Percentiles rank a stretch among this genome's conserved stretches.
Evolutionary conservation across 345 rosid genomes (phyloP).

Genomic region (Angophora floribunda): DNA sequence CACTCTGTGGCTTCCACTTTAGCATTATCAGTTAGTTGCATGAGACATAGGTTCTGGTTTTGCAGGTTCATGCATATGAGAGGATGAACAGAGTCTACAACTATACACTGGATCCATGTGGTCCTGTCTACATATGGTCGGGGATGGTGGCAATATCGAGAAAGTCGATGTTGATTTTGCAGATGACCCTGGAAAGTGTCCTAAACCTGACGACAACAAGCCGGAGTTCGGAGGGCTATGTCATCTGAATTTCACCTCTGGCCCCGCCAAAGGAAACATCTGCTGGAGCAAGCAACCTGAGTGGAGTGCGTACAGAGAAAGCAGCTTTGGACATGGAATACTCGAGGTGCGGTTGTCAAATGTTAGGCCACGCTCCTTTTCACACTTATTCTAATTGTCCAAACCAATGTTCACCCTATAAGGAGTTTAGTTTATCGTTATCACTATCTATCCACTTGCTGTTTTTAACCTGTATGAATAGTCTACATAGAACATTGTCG

Average conservation of each 20-base stretch:
- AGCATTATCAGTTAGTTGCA: not conserved
- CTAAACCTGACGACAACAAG: conserved; percentile 45
- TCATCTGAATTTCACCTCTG: conserved; percentile 53
- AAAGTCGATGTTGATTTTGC: conserved; percentile 61
- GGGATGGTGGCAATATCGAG: conserved; percentile 91
- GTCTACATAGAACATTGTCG: not conserved
- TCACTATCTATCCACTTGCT: not conserved
- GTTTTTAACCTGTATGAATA: not conserved
- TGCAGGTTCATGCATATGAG: conserved; percentile 91
- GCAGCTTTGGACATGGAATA: conserved; percentile 91
- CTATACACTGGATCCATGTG: conserved; percentile 67
- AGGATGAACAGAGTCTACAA: conserved; percentile 71
- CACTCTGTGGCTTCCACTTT: not conserved
- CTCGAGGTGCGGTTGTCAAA: conserved; percentile 48
- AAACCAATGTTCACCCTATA: not conserved
- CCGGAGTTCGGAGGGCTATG: conserved; percentile 72
- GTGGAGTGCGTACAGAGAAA: conserved; percentile 83
- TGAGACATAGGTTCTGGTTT: not conserved
- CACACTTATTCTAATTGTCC: not conserved
- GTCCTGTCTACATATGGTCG: conserved; percentile 68
- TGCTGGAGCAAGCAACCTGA: conserved; percentile 84
- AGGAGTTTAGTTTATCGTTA: not conserved
- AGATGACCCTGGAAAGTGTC: conserved; percentile 74
- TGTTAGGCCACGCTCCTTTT: not conserved
- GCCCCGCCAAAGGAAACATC: conserved; percentile 73